Evolutionary conservation across 1,284 basidiomycete species (phyloP).

Genomic region (Melampsora americana): DNA sequence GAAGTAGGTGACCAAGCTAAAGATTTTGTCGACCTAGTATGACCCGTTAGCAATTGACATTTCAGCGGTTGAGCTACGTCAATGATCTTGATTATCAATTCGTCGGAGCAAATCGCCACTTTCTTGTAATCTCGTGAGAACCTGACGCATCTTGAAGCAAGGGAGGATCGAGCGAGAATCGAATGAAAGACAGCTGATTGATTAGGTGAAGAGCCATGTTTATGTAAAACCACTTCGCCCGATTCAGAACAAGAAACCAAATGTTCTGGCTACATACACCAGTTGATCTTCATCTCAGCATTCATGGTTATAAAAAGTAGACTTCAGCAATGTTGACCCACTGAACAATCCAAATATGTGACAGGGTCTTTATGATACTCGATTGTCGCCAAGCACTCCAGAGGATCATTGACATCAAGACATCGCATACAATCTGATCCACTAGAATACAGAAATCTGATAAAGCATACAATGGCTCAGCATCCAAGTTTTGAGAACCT

Average conservation of each 20-base stretch:
- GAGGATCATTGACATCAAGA: conserved; percentile 66
- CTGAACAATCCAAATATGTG: conserved; percentile 67
- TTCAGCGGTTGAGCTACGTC: conserved; percentile 70
- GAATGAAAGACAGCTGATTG: conserved; percentile 68
- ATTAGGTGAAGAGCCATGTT: conserved; percentile 60
- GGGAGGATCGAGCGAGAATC: conserved; percentile 47
- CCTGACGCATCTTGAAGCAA: conserved; percentile 23
- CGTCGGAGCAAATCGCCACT: conserved; percentile 59
- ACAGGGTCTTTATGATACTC: conserved; percentile 73
- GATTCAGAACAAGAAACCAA: conserved; percentile 72
- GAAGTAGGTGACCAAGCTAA: conserved; percentile 87
- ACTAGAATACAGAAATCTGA: conserved; percentile 70
- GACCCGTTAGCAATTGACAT: conserved; percentile 67
- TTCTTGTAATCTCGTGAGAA: conserved; percentile 10
- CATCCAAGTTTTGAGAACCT: conserved; percentile 52
- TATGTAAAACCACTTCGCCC: conserved; percentile 45
- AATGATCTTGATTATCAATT: conserved; percentile 75
- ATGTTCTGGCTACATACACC: conserved; percentile 60
- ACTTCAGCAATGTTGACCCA: conserved; percentile 46
- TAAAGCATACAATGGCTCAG: conserved; percentile 49
- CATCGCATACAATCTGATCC: conserved; percentile 80
- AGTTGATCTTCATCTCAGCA: neutral
- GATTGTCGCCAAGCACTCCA: conserved; percentile 66
- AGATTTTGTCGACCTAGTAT: conserved; percentile 72
- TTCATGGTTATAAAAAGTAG: neutral